Base-by-base conservation (phyloP, 75 land plant genomes). In the Sequoiadendron giganteum region DNA sequence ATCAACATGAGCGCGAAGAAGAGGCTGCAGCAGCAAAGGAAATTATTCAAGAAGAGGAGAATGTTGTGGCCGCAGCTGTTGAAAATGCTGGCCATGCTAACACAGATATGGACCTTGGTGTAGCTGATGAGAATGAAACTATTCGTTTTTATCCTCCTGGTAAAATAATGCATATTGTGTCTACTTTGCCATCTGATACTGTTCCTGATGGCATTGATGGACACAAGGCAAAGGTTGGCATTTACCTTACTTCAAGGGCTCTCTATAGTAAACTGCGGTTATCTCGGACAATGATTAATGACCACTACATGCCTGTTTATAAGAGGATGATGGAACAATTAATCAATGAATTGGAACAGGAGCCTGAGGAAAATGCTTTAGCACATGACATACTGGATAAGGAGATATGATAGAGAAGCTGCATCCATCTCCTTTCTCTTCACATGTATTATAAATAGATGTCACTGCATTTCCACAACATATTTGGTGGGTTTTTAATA, bases 231-330 rank as follows among this genome's bases (percentile, higher is more conserved):
- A 90, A 65, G 25, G 91, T 96, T 54, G 97, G 95, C n/a, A 92
- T 97, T 4, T 97, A 94, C 81, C 90, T 90, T 81, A 96, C 98
- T 19, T 94, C 92, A 13, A 90, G 99, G 75, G 56, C 91, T 38
- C 83, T 97, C 83, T 97, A 97, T 90, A 95, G 96, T 84, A 96
- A 95, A 85, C 90, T 97, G 30, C 89, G 97, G 16, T 90, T 96
- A 28, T 93, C 98, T 3, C 90, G 89, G 85, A 95, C 95, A 13
- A 97, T 97, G 99, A 92, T 97, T 25, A 93, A 95, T 87, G 99
- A 97, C 91, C 99, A 97, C 87, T 96, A 90, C 83, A 97, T 97
- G 99, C 97, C 98, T 0, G 91, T 91, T 88, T 97, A 97, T 88
- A 96, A 93, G 88, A 94, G 89, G 83, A 93, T 90, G 91, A 95